phyloP scores from a whole-genome alignment of 2,329 filamentous ascomycete species.

The Neopestalotiopsis clavispora region DNA sequence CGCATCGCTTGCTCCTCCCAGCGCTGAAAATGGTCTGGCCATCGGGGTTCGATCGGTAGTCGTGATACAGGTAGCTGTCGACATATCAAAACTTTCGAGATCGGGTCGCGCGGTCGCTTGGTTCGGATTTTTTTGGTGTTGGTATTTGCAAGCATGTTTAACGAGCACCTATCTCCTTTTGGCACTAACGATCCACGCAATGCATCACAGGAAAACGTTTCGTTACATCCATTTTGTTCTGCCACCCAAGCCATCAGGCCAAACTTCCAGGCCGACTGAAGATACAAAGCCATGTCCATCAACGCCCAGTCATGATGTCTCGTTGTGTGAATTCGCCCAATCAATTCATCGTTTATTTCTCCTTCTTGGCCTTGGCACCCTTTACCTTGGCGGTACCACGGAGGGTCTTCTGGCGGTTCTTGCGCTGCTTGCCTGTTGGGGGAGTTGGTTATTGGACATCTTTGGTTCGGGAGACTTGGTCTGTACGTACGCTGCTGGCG shows the following conservation, averaged over 20 bases:
- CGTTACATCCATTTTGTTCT: conserved; percentile 3
- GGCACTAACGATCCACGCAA: background rate
- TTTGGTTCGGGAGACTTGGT: background rate
- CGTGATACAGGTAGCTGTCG: background rate
- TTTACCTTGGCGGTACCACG: conserved; percentile 98
- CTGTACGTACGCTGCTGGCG: conserved; percentile 91
- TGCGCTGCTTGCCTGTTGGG: conserved; percentile 94
- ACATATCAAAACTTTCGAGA: background rate
- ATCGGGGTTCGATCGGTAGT: background rate
- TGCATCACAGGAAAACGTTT: conserved; percentile 1
- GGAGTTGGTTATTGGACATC: background rate
- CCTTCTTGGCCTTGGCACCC: conserved; percentile 94
- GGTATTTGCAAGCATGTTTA: conserved; percentile 3
- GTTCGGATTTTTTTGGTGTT: background rate
- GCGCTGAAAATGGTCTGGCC: background rate
- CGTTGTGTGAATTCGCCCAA: conserved; percentile 4
- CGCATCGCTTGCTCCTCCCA: background rate
- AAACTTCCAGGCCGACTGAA: conserved; percentile 2
- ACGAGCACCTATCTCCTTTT: conserved; percentile 2
- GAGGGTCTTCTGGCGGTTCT: conserved; percentile 99
- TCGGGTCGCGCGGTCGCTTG: background rate
- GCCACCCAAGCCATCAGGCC: background rate
- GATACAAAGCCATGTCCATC: conserved; percentile 2
- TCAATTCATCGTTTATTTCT: conserved; percentile 67
- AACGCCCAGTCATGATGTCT: conserved; percentile 2